Evolutionary conservation across 805 yeast species (phyloP), one percentile per base, ranked within the genome.

Genomic region (Tetrapisispora nanseiensis): DNA sequence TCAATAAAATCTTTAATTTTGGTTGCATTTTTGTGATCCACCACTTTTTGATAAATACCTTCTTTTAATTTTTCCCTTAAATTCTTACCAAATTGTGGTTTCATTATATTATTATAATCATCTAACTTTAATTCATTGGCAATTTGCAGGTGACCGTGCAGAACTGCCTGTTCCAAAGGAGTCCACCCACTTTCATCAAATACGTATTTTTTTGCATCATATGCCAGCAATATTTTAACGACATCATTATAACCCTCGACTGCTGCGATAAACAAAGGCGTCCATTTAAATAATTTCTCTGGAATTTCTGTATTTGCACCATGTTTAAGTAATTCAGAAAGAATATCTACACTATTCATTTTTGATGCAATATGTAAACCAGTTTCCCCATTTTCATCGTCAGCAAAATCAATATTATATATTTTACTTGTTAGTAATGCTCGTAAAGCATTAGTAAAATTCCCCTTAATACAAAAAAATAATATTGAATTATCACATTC

Each of bases 91-190:
- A 15, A 35, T 24, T 49, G 45, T 9, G 62, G 62, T 35, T 49
- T 44, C 13, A 49, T 51, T 4, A 58, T 51, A 4, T 42, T 46
- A 21, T 51, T 52, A 21, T 51, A 46, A 26, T 46, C 48, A 4
- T 50, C 46, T 16, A 56, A 45, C 24, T 70, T 70, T 42, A 90
- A 65, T 54, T 76, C 51, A 40, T 76, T 76, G 1, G 92, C 80
- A 29, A 86, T 74, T 2, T 67, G 71, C 44, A 89, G 65, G 59
- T 87, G 95, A 5, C 97, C 97, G 52, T 97, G 72, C 36, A 90
- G 67, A 38, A 86, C 80, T 0, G 97, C 96, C 61, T 90, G 97
- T 55, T 90, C 97, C 79, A 86, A 79, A n/a, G 97, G 95, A 16
- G 86, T 77, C 97, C 97, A 90, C 0, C 97, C 97, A 40, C 92